phyloP scores from a whole-genome alignment of 257 asterid species.

The Salvia miltiorrhiza region DNA sequence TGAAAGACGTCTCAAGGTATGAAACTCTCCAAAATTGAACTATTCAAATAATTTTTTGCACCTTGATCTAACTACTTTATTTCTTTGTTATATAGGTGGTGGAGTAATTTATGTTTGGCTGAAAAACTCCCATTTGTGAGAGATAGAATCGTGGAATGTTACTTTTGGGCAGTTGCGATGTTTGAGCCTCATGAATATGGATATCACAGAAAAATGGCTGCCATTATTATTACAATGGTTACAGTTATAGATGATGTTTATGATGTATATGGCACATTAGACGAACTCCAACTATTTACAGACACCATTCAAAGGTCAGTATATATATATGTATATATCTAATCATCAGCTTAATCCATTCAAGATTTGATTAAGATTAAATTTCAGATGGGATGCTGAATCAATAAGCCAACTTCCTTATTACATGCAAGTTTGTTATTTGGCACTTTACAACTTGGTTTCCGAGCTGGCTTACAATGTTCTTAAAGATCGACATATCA shows the following conservation, averaged over 20 bases:
- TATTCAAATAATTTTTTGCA: too few relatives aligned
- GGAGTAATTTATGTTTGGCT: not conserved
- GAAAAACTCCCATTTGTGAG: too few relatives aligned
- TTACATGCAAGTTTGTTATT: too few relatives aligned
- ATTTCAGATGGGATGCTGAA: too few relatives aligned
- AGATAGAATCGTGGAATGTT: constrained; percentile 1
- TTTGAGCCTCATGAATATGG: not conserved
- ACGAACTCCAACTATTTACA: not conserved
- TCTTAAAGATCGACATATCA: not conserved
- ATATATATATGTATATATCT: too few relatives aligned
- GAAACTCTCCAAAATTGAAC: too few relatives aligned
- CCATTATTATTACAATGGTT: not conserved
- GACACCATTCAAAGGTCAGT: not conserved
- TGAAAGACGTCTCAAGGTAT: not conserved
- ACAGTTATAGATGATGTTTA: not conserved
- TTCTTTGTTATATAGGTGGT: constrained; percentile 4
- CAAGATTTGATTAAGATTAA: too few relatives aligned
- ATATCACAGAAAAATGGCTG: not conserved
- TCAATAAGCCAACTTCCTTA: too few relatives aligned
- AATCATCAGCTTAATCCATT: too few relatives aligned
- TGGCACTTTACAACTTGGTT: too few relatives aligned
- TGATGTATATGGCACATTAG: too few relatives aligned
- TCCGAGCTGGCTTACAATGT: not conserved
- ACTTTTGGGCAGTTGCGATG: not conserved
- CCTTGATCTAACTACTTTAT: too few relatives aligned